Conservation (phyloP, 352 stramenopile species). For the Phytophthora fragariae region DNA sequence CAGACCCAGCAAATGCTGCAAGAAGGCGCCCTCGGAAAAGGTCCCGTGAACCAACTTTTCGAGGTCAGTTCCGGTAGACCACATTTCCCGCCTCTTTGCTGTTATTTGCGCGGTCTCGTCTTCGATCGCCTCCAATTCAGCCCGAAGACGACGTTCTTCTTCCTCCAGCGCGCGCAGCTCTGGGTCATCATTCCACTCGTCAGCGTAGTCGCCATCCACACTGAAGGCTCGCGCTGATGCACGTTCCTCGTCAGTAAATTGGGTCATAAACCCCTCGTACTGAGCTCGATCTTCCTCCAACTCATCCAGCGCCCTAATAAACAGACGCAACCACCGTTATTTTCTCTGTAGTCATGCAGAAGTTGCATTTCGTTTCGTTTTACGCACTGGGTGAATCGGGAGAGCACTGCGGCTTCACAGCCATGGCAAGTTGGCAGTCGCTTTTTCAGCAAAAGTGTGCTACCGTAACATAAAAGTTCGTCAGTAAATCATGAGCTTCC, state of each 20-base stretch:
- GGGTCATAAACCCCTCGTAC: slow-evolving; percentile 63
- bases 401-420: slow-evolving; percentile 64
- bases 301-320: slow-evolving; percentile 49
- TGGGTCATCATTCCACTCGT: slow-evolving; percentile 53
- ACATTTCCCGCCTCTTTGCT: slow-evolving; percentile 71
- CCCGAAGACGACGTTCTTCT: slow-evolving; percentile 64
- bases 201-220: slow-evolving; percentile 43
- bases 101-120: slow-evolving; percentile 61
- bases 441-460: slow-evolving; percentile 73
- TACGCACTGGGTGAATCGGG: slow-evolving; percentile 63
- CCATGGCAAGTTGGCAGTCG: slow-evolving; percentile 80
- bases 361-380: neutral
- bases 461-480: slow-evolving; percentile 2
- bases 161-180: slow-evolving; percentile 65
- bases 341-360: neutral
- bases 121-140: slow-evolving; percentile 66
- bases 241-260: slow-evolving; percentile 51
- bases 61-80: slow-evolving; percentile 75
- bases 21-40: slow-evolving; percentile 75
- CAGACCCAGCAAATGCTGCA: slow-evolving; percentile 78
- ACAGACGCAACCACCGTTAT: slow-evolving; percentile 13
- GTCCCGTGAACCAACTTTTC: slow-evolving; percentile 77
- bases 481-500: no score
- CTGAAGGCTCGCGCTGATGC: slow-evolving; percentile 22
- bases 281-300: slow-evolving; percentile 58